A percentile compares a stretch with the other conserved stretches of the same genome.
Evolutionary conservation across 2,329 filamentous ascomycete genomes (phyloP).

Genomic region (Teratosphaeria pseudoeucalypti): DNA sequence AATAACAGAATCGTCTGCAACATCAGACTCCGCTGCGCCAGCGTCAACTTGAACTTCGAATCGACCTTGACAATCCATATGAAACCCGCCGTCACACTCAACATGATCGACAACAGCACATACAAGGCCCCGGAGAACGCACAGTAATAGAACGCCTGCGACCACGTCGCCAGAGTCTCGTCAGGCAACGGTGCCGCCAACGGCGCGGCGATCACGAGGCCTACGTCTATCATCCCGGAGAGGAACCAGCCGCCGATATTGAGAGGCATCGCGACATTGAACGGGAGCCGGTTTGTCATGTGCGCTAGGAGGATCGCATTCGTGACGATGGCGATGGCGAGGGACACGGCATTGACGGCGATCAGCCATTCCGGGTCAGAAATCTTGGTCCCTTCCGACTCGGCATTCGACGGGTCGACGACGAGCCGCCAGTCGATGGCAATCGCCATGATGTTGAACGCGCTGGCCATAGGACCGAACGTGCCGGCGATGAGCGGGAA

Average conservation of each 20-base stretch:
- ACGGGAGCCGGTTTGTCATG: slow-evolving; percentile 43
- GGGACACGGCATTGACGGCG: slow-evolving; percentile 42
- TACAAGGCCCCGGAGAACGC: slow-evolving; percentile 71
- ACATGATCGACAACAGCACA: slow-evolving; percentile 59
- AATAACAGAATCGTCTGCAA: slow-evolving; percentile 76
- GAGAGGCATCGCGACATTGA: slow-evolving; percentile 67
- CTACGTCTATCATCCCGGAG: slow-evolving; percentile 51
- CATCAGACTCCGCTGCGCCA: slow-evolving; percentile 75
- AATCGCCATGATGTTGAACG: slow-evolving; percentile 30
- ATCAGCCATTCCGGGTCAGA: slow-evolving; percentile 40
- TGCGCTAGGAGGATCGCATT: slow-evolving; percentile 44
- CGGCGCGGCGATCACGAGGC: slow-evolving; percentile 55
- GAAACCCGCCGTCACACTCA: slow-evolving; percentile 68
- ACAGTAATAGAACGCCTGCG: slow-evolving; percentile 78
- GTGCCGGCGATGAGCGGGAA: slow-evolving; percentile 9
- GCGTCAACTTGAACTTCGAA: slow-evolving; percentile 65
- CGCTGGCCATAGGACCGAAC: slow-evolving; percentile 16
- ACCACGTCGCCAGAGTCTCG: slow-evolving; percentile 46
- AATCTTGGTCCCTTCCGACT: slow-evolving; percentile 32
- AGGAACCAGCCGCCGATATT: slow-evolving; percentile 70
- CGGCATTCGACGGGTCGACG: slow-evolving; percentile 32
- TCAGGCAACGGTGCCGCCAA: slow-evolving; percentile 42
- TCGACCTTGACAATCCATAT: slow-evolving; percentile 57
- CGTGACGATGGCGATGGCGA: slow-evolving; percentile 41
- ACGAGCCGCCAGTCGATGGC: slow-evolving; percentile 42